Percentiles rank a stretch among this genome's conserved stretches.
Conservation (phyloP, 371 early-diverging fungal species). For the Pancytospora epiphaga region DNA sequence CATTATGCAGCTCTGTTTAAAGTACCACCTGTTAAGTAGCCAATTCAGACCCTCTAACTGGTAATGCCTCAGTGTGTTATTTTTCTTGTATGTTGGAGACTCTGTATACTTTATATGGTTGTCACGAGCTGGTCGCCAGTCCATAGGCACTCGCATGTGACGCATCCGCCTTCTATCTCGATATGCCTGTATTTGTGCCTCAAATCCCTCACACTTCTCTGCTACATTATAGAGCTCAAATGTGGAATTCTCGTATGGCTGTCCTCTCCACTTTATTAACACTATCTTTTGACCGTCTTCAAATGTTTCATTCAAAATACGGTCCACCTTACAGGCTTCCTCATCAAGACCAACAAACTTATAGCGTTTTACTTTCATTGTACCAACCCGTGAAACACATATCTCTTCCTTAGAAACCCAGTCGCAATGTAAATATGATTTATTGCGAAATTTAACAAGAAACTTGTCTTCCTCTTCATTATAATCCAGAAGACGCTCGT, state of each 20-base stretch:
- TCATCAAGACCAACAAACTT: constrained; percentile 47
- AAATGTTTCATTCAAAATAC: constrained; percentile 52
- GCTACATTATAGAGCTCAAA: constrained; percentile 72
- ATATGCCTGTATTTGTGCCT: constrained; percentile 60
- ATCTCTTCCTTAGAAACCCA: constrained; percentile 68
- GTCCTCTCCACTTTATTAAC: constrained; percentile 77
- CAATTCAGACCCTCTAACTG: constrained; percentile 95
- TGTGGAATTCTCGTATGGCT: constrained; percentile 74
- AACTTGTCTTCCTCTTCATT: constrained; percentile 46
- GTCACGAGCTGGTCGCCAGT: constrained; percentile 58
- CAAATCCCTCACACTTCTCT: constrained; percentile 56
- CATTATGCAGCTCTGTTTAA: constrained; percentile 84
- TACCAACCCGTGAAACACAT: constrained; percentile 67
- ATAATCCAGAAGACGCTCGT: constrained; percentile 56
- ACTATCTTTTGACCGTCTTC: constrained; percentile 58
- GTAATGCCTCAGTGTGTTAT: constrained; percentile 71
- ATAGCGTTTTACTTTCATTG: constrained; percentile 65
- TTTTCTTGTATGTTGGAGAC: no score
- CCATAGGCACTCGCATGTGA: constrained; percentile 38
- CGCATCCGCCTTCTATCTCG: constrained; percentile 45
- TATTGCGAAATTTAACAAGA: constrained; percentile 56
- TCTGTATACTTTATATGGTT: no score
- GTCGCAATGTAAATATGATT: constrained; percentile 67
- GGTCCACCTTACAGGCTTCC: constrained; percentile 54
- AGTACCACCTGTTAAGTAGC: constrained; percentile 85